These are phyloP conservation scores for Dissoconium aciculare DNA, from an alignment of 2,329 filamentous ascomycete species.

Conservation along the genomic window DNA sequence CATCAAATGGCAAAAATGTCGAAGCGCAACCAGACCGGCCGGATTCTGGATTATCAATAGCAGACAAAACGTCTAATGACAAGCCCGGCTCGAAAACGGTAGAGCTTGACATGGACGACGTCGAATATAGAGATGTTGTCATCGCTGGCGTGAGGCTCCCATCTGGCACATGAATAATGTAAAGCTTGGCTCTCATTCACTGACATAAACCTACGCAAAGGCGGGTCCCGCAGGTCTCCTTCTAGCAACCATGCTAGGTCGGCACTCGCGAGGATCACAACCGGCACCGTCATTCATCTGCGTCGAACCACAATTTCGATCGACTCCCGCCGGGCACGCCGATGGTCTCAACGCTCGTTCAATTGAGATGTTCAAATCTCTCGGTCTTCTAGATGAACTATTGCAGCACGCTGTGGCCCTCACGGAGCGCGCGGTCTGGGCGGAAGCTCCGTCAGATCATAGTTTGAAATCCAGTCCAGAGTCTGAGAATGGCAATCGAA, in stretches of 20 bases:
- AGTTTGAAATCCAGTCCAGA: conserved; percentile 43
- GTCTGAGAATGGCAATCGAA: conserved; percentile 38
- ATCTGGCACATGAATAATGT: too few relatives aligned
- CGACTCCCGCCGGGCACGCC: conserved; percentile 27
- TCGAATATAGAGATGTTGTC: too few relatives aligned
- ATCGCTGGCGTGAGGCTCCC: too few relatives aligned
- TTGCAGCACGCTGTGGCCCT: conserved; percentile 52
- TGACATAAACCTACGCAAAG: too few relatives aligned
- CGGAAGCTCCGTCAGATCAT: neutral
- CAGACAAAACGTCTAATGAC: too few relatives aligned
- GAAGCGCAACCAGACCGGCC: too few relatives aligned
- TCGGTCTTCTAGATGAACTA: conserved; percentile 45
- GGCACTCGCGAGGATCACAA: conserved; percentile 27
- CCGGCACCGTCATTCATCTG: conserved; percentile 16
- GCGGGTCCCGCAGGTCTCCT: conserved; percentile 11
- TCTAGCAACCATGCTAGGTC: conserved; percentile 26
- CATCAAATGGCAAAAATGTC: too few relatives aligned
- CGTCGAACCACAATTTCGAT: conserved; percentile 29
- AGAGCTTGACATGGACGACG: too few relatives aligned
- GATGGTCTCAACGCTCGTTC: conserved; percentile 29
- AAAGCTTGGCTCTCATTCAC: too few relatives aligned
- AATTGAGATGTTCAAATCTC: conserved; percentile 39
- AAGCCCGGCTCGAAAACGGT: too few relatives aligned
- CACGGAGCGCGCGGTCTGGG: conserved; percentile 33
- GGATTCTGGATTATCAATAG: too few relatives aligned